phyloP scores from a whole-genome alignment of 345 rosid species.

The Trapa bicornis region DNA sequence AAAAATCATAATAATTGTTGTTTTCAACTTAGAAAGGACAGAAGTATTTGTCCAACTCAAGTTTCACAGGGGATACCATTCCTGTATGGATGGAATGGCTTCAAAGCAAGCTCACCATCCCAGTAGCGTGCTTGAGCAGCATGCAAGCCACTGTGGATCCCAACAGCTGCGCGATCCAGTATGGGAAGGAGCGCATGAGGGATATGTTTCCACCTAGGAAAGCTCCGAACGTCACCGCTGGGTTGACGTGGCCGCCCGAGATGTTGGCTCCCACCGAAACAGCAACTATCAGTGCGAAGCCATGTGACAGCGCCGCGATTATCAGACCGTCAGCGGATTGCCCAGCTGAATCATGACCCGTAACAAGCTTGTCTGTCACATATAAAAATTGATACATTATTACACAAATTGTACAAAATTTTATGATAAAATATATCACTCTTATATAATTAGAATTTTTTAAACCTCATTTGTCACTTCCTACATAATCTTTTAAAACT shows the following conservation, averaged over 20 bases:
- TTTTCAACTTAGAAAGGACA: too few relatives aligned
- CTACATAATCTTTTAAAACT: too few relatives aligned
- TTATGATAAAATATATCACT: too few relatives aligned
- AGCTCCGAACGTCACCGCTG: too few relatives aligned
- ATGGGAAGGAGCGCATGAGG: too few relatives aligned
- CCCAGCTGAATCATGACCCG: constrained; percentile 23
- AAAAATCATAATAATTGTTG: too few relatives aligned
- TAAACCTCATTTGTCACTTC: too few relatives aligned
- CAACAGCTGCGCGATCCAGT: constrained; percentile 24
- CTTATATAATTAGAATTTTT: too few relatives aligned
- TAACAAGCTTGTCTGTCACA: constrained; percentile 34
- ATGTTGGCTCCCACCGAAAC: constrained; percentile 59
- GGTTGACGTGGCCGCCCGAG: constrained; percentile 42
- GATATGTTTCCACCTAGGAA: too few relatives aligned
- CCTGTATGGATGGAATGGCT: too few relatives aligned
- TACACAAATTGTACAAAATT: neutral
- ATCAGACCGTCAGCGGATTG: constrained; percentile 48
- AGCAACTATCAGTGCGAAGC: constrained; percentile 45
- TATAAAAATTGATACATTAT: neutral
- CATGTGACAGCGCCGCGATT: constrained; percentile 46
- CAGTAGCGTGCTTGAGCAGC: constrained; percentile 53
- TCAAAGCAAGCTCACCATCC: constrained; percentile 26
- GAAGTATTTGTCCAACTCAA: too few relatives aligned
- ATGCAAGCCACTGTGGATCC: constrained; percentile 57
- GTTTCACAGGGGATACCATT: neutral